phyloP scores from a whole-genome alignment of 2,329 filamentous ascomycete species.

The Aspergillus candidus region DNA sequence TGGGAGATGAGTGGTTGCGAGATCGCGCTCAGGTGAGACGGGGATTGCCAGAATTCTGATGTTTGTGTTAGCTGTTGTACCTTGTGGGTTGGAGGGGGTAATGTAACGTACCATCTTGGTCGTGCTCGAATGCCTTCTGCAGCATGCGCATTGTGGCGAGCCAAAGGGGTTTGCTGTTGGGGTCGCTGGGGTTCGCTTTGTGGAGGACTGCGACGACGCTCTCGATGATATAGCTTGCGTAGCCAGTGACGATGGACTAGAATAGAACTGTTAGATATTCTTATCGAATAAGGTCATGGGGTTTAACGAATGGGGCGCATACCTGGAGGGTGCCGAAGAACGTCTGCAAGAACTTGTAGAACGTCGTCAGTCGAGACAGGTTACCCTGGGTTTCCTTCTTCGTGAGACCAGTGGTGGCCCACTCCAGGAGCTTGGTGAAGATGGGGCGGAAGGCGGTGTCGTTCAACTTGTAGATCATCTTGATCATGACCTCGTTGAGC shows the following conservation, averaged over 20 bases:
- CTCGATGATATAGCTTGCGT: slow-evolving; percentile 78
- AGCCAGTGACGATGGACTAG: slow-evolving; percentile 82
- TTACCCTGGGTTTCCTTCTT: slow-evolving; percentile 57
- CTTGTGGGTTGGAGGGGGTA: background rate
- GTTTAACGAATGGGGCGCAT: slow-evolving; percentile 8
- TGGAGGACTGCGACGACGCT: slow-evolving; percentile 60
- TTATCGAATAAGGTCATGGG: background rate
- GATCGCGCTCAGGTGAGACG: slow-evolving; percentile 73
- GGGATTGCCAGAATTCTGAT: slow-evolving; percentile 82
- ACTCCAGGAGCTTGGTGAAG: slow-evolving; percentile 80
- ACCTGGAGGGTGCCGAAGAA: slow-evolving; percentile 81
- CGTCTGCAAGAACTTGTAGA: slow-evolving; percentile 71
- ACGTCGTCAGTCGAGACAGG: slow-evolving; percentile 61
- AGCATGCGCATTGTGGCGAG: slow-evolving; percentile 65
- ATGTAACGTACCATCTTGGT: slow-evolving; percentile 66
- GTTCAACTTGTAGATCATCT: slow-evolving; percentile 95
- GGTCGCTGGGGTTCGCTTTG: slow-evolving; percentile 34
- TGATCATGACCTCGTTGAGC: slow-evolving; percentile 66
- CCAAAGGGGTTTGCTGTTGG: slow-evolving; percentile 58
- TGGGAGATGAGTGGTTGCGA: slow-evolving; percentile 64
- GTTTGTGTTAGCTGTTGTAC: slow-evolving; percentile 8
- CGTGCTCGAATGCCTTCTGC: slow-evolving; percentile 71
- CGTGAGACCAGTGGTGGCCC: slow-evolving; percentile 58
- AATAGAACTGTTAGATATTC: slow-evolving; percentile 1
- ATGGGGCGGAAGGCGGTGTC: slow-evolving; percentile 89